Evolutionary conservation across 2,329 filamentous ascomycete genomes (phyloP).

Genomic region (Verticillium nubilum): DNA sequence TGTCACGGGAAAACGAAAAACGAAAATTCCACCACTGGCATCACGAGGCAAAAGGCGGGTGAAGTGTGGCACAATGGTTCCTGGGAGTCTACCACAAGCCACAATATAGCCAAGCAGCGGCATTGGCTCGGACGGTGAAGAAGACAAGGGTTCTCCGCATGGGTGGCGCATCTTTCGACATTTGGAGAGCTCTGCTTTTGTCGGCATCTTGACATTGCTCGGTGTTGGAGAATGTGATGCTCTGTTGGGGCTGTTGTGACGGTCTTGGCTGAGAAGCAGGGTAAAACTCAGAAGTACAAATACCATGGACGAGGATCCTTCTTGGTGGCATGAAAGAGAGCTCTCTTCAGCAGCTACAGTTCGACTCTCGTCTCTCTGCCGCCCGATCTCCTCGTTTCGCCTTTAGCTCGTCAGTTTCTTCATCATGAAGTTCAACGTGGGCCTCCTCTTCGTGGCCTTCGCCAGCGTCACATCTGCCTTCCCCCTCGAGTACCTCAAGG

Average conservation of each 20-base stretch:
- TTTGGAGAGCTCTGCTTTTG: background rate
- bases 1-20: background rate
- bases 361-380: background rate
- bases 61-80: background rate
- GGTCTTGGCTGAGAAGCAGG: background rate
- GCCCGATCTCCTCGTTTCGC: background rate
- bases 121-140: background rate
- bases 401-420: background rate
- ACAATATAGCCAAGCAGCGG: background rate
- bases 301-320: background rate
- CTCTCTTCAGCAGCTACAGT: background rate
- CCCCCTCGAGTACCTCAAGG: slow-evolving; percentile 16
- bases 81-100: background rate
- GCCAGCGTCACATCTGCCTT: slow-evolving; percentile 3
- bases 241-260: background rate
- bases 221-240: background rate
- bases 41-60: background rate
- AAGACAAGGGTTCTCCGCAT: background rate
- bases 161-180: background rate
- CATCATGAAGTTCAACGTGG: slow-evolving; percentile 7
- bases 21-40: background rate
- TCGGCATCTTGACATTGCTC: background rate
- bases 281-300: background rate
- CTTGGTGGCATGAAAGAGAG: background rate
- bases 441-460: slow-evolving; percentile 2